Base-by-base conservation (phyloP, 83 land plant genomes). In the Picea mariana region DNA sequence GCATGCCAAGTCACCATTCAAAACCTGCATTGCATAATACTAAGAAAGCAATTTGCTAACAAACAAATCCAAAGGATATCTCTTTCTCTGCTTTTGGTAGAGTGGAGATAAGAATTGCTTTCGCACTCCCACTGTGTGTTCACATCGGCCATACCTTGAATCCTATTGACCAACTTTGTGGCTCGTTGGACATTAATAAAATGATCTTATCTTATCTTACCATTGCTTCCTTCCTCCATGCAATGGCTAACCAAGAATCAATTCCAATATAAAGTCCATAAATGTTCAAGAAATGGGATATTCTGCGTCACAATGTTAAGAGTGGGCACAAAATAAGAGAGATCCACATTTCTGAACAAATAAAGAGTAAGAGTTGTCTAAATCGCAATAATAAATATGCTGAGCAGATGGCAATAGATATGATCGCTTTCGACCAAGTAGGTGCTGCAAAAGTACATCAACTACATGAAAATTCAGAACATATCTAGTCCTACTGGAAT, bases 21-120 rank as follows among this genome's bases (percentile, higher is more conserved):
- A 69, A 6, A 4, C n/a, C 21, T 38, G 38, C 5, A 69, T 18
- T 69, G 21, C 40, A 38, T 38, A 38, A 5, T 16, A 31, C 38
- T 18, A 69, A 69, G 75, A 69, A 69, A 69, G 58, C 58, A 52
- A 52, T 52, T 52, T 52, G 58, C 58, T 38, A 38, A 38, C 75
- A 69, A 40, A 17, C 75, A 18, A 68, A 68, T 69, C 75, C 2
- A 7, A 17, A 31, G 75, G n/a, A 69, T 69, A 6, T 69, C 38
- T 69, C 18, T 34, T 40, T 52, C 58, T 52, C 58, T 52, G 13
- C 58, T 52, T 52, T 52, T 52, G 11, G 58, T 52, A 52, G 58
- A 52, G 58, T 52, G 13, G 12, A 11, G 58, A 52, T 52, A 52
- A 52, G 58, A 52, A 52, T 52, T 52, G 58, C 58, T 11, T 52